These are phyloP conservation scores for Clarireedia paspali DNA, from an alignment of 2,329 filamentous ascomycete species.

Conservation along the genomic window DNA sequence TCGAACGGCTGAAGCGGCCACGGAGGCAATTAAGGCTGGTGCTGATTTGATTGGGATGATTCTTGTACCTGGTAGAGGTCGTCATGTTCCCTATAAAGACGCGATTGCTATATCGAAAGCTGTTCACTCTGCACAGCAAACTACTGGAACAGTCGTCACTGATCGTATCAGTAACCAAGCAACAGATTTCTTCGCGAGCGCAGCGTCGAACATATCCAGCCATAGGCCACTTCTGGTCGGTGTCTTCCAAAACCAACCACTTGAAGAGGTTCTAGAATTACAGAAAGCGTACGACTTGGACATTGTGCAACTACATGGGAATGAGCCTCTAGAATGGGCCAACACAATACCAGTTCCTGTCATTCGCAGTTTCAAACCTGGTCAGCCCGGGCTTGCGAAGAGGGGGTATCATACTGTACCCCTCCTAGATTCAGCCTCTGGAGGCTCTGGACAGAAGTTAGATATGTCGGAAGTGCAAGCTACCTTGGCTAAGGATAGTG, in stretches of 20 bases:
- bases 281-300: constrained; percentile 73
- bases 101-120: constrained; percentile 73
- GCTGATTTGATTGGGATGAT: constrained; percentile 94
- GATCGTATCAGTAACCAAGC: constrained; percentile 29
- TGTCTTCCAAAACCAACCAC: constrained; percentile 86
- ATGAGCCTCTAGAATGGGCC: constrained; percentile 90
- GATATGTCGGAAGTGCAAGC: constrained; percentile 63
- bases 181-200: constrained; percentile 64
- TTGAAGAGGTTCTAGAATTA: constrained; percentile 73
- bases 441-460: constrained; percentile 71
- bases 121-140: constrained; percentile 47
- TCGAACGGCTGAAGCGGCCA: constrained; percentile 70
- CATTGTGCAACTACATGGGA: constrained; percentile 85
- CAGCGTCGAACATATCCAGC: constrained; percentile 40
- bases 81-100: constrained; percentile 70
- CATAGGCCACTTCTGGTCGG: constrained; percentile 73
- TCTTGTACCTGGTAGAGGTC: constrained; percentile 71
- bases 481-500: constrained; percentile 57
- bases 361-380: constrained; percentile 75
- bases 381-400: constrained; percentile 50
- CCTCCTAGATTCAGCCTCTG: constrained; percentile 78
- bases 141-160: constrained; percentile 21
- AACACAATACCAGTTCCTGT: constrained; percentile 85
- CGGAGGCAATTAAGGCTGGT: constrained; percentile 72
- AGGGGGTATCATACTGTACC: constrained; percentile 79